phyloP scores from a whole-genome alignment of 495 filamentous ascomycete species.

The Trichoderma reesei region DNA sequence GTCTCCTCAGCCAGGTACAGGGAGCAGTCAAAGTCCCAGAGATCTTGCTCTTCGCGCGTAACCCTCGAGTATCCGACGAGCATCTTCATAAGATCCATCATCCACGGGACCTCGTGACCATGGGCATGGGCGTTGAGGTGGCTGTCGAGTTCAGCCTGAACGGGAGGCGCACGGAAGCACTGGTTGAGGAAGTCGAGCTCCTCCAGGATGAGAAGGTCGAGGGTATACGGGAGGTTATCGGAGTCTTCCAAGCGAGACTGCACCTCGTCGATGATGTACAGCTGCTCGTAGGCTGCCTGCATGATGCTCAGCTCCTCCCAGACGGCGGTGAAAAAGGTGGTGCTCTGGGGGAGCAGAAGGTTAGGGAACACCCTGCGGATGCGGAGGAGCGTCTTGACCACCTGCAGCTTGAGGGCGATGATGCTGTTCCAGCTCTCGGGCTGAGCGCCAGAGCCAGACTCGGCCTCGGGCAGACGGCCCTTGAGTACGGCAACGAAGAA shows the following conservation, averaged over 20 bases:
- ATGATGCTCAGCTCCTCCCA: conserved; percentile 77
- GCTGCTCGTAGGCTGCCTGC: conserved; percentile 58
- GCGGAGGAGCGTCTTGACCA: conserved; percentile 87
- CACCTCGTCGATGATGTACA: conserved; percentile 76
- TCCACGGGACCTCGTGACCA: conserved; percentile 56
- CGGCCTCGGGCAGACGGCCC: conserved; percentile 50
- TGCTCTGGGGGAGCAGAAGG: conserved; percentile 69
- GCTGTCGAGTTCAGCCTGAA: conserved; percentile 72
- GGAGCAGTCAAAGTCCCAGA: conserved; percentile 96
- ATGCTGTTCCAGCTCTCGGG: conserved; percentile 60
- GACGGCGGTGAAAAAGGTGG: conserved; percentile 66
- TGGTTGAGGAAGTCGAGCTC: conserved; percentile 89
- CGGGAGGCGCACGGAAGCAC: conserved; percentile 69
- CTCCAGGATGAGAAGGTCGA: conserved; percentile 90
- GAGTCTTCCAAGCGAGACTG: conserved; percentile 84
- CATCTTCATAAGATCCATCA: conserved; percentile 72
- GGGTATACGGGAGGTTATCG: conserved; percentile 83
- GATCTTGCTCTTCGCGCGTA: conserved; percentile 78
- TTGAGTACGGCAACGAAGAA: conserved; percentile 72
- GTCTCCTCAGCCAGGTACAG: conserved; percentile 92
- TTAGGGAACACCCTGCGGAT: conserved; percentile 74
- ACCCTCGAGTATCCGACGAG: conserved; percentile 85
- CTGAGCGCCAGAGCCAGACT: conserved; percentile 25
- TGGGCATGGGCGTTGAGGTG: conserved; percentile 51
- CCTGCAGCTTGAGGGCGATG: conserved; percentile 78